These are phyloP conservation scores for Mucor saturninus DNA, from an alignment of 371 early-diverging fungal species.

Conservation along the genomic window DNA sequence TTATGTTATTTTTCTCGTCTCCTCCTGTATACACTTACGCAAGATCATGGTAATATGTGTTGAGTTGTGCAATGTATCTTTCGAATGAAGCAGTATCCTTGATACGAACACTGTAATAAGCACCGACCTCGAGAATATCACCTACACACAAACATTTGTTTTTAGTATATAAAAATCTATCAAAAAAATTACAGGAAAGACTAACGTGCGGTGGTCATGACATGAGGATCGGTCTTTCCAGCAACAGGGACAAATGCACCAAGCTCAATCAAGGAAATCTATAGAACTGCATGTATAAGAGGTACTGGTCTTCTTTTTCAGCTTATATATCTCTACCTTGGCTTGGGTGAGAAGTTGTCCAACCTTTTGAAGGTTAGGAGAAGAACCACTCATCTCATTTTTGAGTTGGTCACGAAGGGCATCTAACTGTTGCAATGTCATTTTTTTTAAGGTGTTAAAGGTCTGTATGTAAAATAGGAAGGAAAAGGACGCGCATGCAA, in stretches of 20 bases:
- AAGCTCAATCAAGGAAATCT: conserved; percentile 80
- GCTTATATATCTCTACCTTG: conserved; percentile 64
- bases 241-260: conserved; percentile 71
- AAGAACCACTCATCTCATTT: conserved; percentile 69
- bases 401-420: conserved; percentile 56
- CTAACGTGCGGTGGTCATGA: conserved; percentile 75
- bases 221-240: conserved; percentile 63
- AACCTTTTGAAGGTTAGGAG: conserved; percentile 76
- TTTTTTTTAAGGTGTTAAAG: conserved; percentile 6
- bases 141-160: conserved; percentile 50
- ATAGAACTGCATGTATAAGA: conserved; percentile 6
- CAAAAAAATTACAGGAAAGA: background rate
- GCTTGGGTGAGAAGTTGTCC: conserved; percentile 73
- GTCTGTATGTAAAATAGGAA: conserved; percentile 6
- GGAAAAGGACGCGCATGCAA: conserved; percentile 18
- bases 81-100: conserved; percentile 92
- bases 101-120: conserved; percentile 82
- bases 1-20: background rate
- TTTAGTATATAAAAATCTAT: background rate
- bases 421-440: conserved; percentile 42
- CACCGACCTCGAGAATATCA: conserved; percentile 91
- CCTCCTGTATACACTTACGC: conserved; percentile 51
- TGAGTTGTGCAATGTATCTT: conserved; percentile 92
- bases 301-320: background rate
- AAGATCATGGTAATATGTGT: conserved; percentile 87